Evolutionary conservation across 2,329 filamentous ascomycete species (phyloP).

Genomic region (Sporothrix protearum): DNA sequence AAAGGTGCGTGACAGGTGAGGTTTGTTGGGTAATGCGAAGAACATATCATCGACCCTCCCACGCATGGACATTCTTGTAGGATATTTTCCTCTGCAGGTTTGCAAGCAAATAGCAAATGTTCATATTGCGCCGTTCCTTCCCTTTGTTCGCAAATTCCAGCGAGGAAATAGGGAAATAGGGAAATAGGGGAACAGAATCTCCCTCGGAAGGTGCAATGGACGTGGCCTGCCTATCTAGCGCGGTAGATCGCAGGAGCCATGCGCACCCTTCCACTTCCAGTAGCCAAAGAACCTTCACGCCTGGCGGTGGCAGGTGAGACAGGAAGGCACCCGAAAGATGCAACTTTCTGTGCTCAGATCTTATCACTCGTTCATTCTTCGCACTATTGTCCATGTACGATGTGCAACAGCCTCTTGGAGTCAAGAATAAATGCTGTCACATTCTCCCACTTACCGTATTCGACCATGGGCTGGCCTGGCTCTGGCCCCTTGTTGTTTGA

Average conservation of each 20-base stretch:
- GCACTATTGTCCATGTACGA: background rate
- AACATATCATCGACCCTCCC: too few relatives aligned
- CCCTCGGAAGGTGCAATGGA: background rate
- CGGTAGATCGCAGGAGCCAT: slow-evolving; percentile 1
- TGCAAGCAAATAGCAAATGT: background rate
- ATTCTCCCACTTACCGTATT: background rate
- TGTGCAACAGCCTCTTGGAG: background rate
- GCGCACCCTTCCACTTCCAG: background rate
- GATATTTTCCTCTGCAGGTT: too few relatives aligned
- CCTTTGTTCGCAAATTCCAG: background rate
- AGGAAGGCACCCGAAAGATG: background rate
- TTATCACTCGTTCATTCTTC: background rate
- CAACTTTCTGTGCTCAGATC: background rate
- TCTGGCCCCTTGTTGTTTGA: slow-evolving; percentile 14
- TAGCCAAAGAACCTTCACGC: background rate
- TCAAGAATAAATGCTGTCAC: background rate
- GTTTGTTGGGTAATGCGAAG: background rate
- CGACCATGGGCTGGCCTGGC: background rate
- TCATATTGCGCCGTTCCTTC: too few relatives aligned
- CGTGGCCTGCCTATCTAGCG: background rate
- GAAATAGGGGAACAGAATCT: background rate
- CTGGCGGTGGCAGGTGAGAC: background rate
- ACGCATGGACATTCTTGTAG: too few relatives aligned
- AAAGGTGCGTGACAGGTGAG: background rate
- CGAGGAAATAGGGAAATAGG: background rate